Percentiles rank a stretch among this genome's conserved stretches.
These are phyloP conservation scores for Rhipidocladum racemiflorum DNA, from an alignment of 176 grass and related monocot species.

Conservation along the genomic window DNA sequence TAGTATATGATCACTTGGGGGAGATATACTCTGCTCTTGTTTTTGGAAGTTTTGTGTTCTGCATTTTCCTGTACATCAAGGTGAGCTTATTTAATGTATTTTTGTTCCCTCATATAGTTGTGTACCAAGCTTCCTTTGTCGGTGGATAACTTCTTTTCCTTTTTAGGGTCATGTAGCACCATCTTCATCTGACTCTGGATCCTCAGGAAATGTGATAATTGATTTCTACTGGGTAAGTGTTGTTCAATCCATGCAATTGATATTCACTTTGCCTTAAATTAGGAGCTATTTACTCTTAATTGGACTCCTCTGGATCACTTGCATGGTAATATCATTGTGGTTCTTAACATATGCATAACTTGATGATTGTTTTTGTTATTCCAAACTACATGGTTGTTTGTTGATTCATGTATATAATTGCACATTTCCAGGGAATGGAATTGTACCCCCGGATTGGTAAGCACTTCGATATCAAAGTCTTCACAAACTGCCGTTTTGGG, in stretches of 20 bases:
- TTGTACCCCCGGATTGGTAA: constrained; percentile 95
- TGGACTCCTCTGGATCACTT: constrained; percentile 1
- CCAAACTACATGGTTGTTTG: not conserved
- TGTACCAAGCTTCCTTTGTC: constrained; percentile 2
- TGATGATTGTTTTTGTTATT: not conserved
- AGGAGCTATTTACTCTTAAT: not conserved
- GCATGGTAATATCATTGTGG: not conserved
- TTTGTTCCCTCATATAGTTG: constrained; percentile 13
- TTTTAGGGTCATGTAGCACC: constrained; percentile 83
- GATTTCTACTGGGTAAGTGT: constrained; percentile 94
- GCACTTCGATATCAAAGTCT: constrained; percentile 95
- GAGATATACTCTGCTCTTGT: constrained; percentile 93
- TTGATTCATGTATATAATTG: constrained; percentile 1
- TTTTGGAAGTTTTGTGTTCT: constrained; percentile 92
- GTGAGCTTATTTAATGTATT: constrained; percentile 22
- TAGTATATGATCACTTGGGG: constrained; percentile 91
- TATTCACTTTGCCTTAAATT: not conserved
- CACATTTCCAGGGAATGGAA: constrained; percentile 79
- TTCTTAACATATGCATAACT: not conserved
- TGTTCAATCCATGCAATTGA: not conserved
- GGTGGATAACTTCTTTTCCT: not conserved
- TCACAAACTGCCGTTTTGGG: constrained; percentile 97
- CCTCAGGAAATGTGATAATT: constrained; percentile 81
- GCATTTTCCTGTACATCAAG: constrained; percentile 89
- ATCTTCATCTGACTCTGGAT: constrained; percentile 98